Conservation (phyloP, 495 filamentous ascomycete genomes). For the Trypethelium eluteriae region DNA sequence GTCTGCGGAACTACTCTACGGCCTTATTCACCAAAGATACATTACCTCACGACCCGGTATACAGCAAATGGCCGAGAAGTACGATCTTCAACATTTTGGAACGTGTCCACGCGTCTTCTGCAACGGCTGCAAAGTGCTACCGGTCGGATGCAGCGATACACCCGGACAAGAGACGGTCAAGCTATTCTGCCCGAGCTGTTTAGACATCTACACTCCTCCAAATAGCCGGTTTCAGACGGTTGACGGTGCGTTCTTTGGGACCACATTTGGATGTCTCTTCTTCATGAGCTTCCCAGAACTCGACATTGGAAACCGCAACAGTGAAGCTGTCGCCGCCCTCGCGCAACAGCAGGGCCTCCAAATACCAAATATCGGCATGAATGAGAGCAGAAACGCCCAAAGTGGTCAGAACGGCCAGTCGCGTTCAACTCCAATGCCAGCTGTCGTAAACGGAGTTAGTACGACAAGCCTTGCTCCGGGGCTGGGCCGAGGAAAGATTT, state of each 20-base stretch:
- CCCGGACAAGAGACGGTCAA: conserved; percentile 97
- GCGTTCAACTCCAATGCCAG: conserved; percentile 34
- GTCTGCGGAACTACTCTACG: conserved; percentile 94
- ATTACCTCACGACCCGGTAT: conserved; percentile 97
- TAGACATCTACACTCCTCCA: conserved; percentile 94
- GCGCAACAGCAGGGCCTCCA: conserved; percentile 8
- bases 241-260: conserved; percentile 97
- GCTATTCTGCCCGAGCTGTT: conserved; percentile 91
- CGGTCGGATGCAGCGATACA: conserved; percentile 85
- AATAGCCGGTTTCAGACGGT: conserved; percentile 96
- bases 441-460: conserved; percentile 73
- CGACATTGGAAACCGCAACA: conserved; percentile 47
- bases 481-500: conserved; percentile 72
- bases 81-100: conserved; percentile 91
- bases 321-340: not conserved
- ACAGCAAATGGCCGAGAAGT: conserved; percentile 98
- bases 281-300: conserved; percentile 97
- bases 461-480: conserved; percentile 79
- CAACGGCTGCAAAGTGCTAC: conserved; percentile 76
- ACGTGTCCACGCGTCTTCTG: conserved; percentile 86
- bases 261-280: conserved; percentile 90
- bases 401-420: conserved; percentile 24
- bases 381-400: not conserved
- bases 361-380: not conserved
- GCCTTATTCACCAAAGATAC: conserved; percentile 95